These are phyloP conservation scores for Cercospora canescens DNA, from an alignment of 2,329 filamentous ascomycete species.

Conservation along the genomic window DNA sequence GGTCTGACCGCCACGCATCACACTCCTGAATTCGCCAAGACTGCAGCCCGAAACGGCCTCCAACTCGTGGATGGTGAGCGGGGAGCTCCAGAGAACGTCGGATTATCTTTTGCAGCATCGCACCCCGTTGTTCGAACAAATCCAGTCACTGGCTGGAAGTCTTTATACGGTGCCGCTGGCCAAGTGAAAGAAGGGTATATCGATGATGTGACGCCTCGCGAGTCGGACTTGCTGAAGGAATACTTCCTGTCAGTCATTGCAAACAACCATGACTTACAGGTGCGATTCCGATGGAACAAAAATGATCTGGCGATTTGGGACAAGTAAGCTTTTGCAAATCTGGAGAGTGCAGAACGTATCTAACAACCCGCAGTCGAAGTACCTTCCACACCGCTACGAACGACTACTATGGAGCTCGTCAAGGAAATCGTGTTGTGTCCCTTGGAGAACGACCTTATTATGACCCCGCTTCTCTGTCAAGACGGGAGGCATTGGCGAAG, in stretches of 20 bases:
- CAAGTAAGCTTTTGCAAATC: slow-evolving; percentile 10
- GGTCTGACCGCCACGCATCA: slow-evolving; percentile 56
- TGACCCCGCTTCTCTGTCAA: slow-evolving; percentile 19
- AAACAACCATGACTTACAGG: slow-evolving; percentile 67
- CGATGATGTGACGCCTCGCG: slow-evolving; percentile 48
- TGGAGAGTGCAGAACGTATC: neutral
- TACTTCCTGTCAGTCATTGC: slow-evolving; percentile 40
- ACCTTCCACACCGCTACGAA: slow-evolving; percentile 25
- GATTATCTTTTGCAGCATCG: slow-evolving; percentile 13
- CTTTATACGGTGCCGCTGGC: slow-evolving; percentile 52
- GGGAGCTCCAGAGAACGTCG: slow-evolving; percentile 25
- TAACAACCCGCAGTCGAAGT: slow-evolving; percentile 6
- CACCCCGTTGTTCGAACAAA: slow-evolving; percentile 60
- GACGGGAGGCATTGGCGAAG: slow-evolving; percentile 19
- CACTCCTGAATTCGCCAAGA: slow-evolving; percentile 26
- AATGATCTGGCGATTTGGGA: slow-evolving; percentile 61
- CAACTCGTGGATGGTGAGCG: slow-evolving; percentile 29
- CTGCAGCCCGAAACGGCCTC: slow-evolving; percentile 36
- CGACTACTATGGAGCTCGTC: slow-evolving; percentile 23
- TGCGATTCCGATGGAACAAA: slow-evolving; percentile 64
- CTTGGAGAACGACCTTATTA: slow-evolving; percentile 26
- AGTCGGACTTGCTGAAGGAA: slow-evolving; percentile 29
- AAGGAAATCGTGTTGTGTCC: slow-evolving; percentile 21
- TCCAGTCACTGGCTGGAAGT: slow-evolving; percentile 64
- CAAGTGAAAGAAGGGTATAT: slow-evolving; percentile 50